These are phyloP conservation scores for Tremella mesenterica DNA, from an alignment of 768 basidiomycete genomes.

Conservation along the genomic window DNA sequence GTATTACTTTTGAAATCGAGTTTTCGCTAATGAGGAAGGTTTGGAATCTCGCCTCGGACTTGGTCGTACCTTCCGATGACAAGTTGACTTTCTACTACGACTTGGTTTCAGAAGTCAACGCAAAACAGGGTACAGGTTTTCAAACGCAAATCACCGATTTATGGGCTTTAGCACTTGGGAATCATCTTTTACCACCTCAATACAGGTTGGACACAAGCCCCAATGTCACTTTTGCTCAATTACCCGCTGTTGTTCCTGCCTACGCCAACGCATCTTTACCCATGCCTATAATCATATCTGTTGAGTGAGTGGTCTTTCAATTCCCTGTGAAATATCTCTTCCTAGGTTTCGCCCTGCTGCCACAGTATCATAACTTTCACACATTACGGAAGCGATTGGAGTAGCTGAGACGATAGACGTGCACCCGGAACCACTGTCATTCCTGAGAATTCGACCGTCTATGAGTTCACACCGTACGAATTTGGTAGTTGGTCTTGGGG, in stretches of 20 bases:
- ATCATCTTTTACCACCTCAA: conserved; percentile 39
- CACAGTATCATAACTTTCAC: background rate
- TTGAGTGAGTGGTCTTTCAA: conserved; percentile 21
- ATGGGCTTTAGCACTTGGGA: conserved; percentile 41
- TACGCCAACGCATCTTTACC: conserved; percentile 29
- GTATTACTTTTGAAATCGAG: too few species aligned
- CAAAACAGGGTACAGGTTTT: conserved; percentile 37
- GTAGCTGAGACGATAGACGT: conserved; percentile 11
- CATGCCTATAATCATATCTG: conserved; percentile 43
- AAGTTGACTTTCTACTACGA: conserved; percentile 40
- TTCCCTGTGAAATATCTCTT: background rate
- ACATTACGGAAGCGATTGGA: background rate
- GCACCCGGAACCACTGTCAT: conserved; percentile 38
- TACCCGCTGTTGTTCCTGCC: conserved; percentile 17
- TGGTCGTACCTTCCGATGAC: conserved; percentile 39
- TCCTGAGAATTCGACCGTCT: conserved; percentile 41
- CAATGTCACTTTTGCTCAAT: conserved; percentile 36
- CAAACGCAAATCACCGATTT: conserved; percentile 42
- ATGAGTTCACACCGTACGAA: conserved; percentile 41
- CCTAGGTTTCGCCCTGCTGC: background rate
- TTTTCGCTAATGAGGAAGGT: too few species aligned
- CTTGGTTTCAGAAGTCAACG: conserved; percentile 32
- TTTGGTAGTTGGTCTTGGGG: conserved; percentile 44
- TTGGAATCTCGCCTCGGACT: conserved; percentile 42
- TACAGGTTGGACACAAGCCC: conserved; percentile 36